Percentiles rank a stretch among this genome's conserved stretches.
phyloP scores from a whole-genome alignment of 495 filamentous ascomycete genomes.

The Aspergillus kassunensis region DNA sequence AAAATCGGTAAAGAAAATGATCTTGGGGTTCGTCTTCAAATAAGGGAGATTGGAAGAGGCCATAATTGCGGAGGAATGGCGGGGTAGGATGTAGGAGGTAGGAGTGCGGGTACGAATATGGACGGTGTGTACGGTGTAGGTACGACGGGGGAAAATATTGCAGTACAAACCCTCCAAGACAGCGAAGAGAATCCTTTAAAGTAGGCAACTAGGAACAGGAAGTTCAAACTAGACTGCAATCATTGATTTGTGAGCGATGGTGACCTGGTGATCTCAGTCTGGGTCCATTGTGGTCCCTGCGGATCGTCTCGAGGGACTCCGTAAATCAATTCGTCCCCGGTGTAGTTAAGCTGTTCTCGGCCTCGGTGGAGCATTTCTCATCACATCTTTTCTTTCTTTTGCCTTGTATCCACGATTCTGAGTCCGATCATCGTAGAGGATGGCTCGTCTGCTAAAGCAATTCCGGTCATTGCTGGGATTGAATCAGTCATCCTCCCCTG shows the following conservation, averaged over 20 bases:
- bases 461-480: conserved; percentile 34
- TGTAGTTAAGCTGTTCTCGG: not conserved
- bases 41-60: conserved; percentile 37
- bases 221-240: conserved; percentile 7
- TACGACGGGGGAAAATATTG: not conserved
- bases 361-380: conserved; percentile 16
- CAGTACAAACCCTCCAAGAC: too few species aligned
- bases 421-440: conserved; percentile 7
- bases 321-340: too few species aligned
- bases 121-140: not conserved
- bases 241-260: too few species aligned
- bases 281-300: not conserved
- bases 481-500: conserved; percentile 9
- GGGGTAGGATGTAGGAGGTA: conserved; percentile 2
- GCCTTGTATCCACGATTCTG: not conserved
- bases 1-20: conserved; percentile 98
- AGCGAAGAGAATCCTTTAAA: not conserved
- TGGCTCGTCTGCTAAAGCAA: conserved; percentile 39
- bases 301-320: not conserved
- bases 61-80: conserved; percentile 25
- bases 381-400: conserved; percentile 1
- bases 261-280: not conserved
- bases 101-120: too few species aligned
- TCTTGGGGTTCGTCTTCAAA: conserved; percentile 65
- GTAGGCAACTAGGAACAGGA: conserved; percentile 8